Evolutionary conservation across 345 rosid genomes (phyloP), one percentile per base, ranked within the genome.

Genomic region (Brassica juncea): DNA sequence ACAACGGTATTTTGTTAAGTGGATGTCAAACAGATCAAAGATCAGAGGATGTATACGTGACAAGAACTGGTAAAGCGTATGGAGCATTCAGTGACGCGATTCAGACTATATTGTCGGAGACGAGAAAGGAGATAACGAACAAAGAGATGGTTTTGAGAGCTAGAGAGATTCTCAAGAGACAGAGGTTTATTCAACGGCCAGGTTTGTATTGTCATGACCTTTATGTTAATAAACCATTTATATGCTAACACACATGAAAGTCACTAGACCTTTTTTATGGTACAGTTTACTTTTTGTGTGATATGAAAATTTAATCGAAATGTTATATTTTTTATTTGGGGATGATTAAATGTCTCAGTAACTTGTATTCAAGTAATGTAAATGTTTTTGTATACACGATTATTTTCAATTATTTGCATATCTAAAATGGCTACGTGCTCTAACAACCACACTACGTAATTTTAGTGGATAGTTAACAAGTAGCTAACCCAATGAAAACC

Each of bases 121-220:
- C 57, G 16, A 68, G 70, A 34, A 5, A 63, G 6, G 74, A 70
- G 37, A 74, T 74, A 12, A 49, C 54, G 2, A 80, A 80, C 75
- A 70, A 63, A 52, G 49, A 74, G 0, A 42, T 80, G 60, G 88
- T 87, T 64, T 0, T 69, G 74, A 77, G 28, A 74, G 88, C 86
- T 49, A 87, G 90, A 80, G 76, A 66, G 72, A 16, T 78, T 77
- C 84, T 87, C 49, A 82, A 82, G 85, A 77, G n/a, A 15, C 85
- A 81, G 5, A 77, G 71, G n/a, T 87, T 79, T 82, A 79, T 73
- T 47, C 90, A 87, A 80, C 83, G 66, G 70, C 90, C 90, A 4
- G 88, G 90, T 21, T 87, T 87, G 59, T 87, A 87, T 80, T 87
- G 90, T 68, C 57, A 79, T 55, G 86, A 86, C 65, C 28, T 67